phyloP scores from a whole-genome alignment of 2,329 filamentous ascomycete genomes.

The Lecanicillium sp. region DNA sequence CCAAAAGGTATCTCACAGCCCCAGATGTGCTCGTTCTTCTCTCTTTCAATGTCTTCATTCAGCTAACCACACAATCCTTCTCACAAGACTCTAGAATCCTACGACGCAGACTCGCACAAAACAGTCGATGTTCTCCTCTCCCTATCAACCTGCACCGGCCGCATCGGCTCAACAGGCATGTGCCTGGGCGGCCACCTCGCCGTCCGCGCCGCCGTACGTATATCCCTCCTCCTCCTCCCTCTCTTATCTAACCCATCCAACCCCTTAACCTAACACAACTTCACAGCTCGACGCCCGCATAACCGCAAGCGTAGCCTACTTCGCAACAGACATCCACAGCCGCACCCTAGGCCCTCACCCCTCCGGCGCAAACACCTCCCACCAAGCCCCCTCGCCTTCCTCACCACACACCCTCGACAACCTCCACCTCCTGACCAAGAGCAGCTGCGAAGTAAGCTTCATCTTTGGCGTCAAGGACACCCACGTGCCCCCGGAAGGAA shows the following conservation, averaged over 20 bases:
- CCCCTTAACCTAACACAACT: conserved; percentile 1
- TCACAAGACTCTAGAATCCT: conserved; percentile 78
- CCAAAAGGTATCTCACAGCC: conserved; percentile 52
- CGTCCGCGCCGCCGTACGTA: conserved; percentile 46
- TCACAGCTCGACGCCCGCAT: conserved; percentile 63
- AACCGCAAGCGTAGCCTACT: conserved; percentile 74
- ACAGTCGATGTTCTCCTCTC: conserved; percentile 63
- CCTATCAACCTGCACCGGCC: conserved; percentile 71
- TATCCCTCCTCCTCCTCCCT: conserved; percentile 9
- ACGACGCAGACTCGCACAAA: conserved; percentile 69
- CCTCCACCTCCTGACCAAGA: conserved; percentile 62
- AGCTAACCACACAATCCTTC: conserved; percentile 3
- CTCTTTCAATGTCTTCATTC: background rate
- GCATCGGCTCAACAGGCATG: conserved; percentile 78
- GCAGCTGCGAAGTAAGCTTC: conserved; percentile 66
- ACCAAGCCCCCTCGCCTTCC: conserved; percentile 22
- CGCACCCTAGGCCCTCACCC: conserved; percentile 59
- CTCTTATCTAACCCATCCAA: background rate
- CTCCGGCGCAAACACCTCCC: conserved; percentile 28
- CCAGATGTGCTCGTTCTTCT: background rate
- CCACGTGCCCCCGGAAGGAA: conserved; percentile 74
- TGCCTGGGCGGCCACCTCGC: conserved; percentile 87
- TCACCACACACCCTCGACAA: conserved; percentile 45
- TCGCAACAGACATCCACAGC: conserved; percentile 84
- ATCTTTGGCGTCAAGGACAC: conserved; percentile 90